Base-by-base conservation (phyloP, 371 early-diverging fungal genomes). In the Actinomortierella wolfii region DNA sequence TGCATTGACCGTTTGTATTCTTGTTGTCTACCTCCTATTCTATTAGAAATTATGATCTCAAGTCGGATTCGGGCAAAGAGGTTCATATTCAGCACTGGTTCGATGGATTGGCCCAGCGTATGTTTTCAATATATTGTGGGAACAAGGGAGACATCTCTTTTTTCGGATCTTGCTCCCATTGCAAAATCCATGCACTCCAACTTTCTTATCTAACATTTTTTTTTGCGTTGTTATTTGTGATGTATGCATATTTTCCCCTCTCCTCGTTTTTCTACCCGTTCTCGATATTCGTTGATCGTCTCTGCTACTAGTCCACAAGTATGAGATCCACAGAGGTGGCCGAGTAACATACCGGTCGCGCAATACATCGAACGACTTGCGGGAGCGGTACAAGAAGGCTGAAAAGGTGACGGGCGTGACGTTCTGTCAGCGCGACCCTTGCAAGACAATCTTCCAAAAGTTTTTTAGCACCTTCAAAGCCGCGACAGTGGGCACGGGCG, bases 71-170 rank as follows among this genome's bases (percentile, higher is more conserved):
- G 21, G 85, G 85, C 21, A 81, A 83, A 48, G 79, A 83, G 1
- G 64, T 78, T 49, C 80, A 82, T 43, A 81, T 86, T 34, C 77
- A 79, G 26, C 88, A 88, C 59, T 84, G 86, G 24, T 88, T 88
- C 64, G 88, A 88, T 52, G 86, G 87, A 0, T 76, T 86, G 41
- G 81, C 84, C 14, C 84, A 84, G 76, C 57, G 75, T 74, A 68
- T 17, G 62, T 46, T 11, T 52, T 17, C 11, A n/a, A n/a, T n/a
- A n/a, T n/a, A 49, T 49, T 11, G 8, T 49, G 9, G 8, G 20
- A 49, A 11, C 9, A n/a, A n/a, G n/a, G n/a, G n/a, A n/a, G n/a
- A n/a, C n/a, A n/a, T n/a, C n/a, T n/a, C n/a, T n/a, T n/a, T n/a
- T n/a, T n/a, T n/a, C n/a, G n/a, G n/a, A n/a, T n/a, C n/a, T n/a